A percentile compares a stretch with the other conserved stretches of the same genome.
Conservation (phyloP, 2,329 filamentous ascomycete genomes). For the Thielaviopsis musarum region DNA sequence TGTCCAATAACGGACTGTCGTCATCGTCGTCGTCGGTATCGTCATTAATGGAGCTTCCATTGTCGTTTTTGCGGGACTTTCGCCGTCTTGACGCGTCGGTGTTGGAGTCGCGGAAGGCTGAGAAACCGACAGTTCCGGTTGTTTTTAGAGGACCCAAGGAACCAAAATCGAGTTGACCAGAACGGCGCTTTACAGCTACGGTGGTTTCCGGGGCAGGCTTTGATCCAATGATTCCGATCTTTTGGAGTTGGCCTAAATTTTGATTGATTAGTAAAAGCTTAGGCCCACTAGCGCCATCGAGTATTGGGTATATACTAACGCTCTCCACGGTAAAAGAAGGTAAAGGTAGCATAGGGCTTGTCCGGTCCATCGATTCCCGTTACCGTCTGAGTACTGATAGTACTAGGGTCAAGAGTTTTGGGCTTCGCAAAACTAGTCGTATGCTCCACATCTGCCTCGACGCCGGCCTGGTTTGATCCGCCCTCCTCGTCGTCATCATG, state of each 20-base stretch:
- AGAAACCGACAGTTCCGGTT: conserved; percentile 78
- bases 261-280: background rate
- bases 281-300: background rate
- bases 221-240: conserved; percentile 73
- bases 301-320: conserved; percentile 39
- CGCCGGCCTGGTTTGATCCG: conserved; percentile 9
- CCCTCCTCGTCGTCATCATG: conserved; percentile 72
- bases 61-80: conserved; percentile 46
- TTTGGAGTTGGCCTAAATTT: conserved; percentile 67
- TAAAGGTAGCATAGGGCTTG: conserved; percentile 91
- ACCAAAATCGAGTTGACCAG: conserved; percentile 69
- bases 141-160: conserved; percentile 71
- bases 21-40: conserved; percentile 65
- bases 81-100: conserved; percentile 37
- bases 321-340: conserved; percentile 92
- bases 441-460: conserved; percentile 75
- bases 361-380: conserved; percentile 93
- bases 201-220: conserved; percentile 48
- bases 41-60: conserved; percentile 46
- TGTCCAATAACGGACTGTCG: conserved; percentile 43
- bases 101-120: conserved; percentile 63
- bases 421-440: conserved; percentile 96
- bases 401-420: conserved; percentile 88
- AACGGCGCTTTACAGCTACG: conserved; percentile 56
- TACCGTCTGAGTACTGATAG: conserved; percentile 97